phyloP scores from a whole-genome alignment of 1,284 basidiomycete genomes.

The Rhizoctonia solani region DNA sequence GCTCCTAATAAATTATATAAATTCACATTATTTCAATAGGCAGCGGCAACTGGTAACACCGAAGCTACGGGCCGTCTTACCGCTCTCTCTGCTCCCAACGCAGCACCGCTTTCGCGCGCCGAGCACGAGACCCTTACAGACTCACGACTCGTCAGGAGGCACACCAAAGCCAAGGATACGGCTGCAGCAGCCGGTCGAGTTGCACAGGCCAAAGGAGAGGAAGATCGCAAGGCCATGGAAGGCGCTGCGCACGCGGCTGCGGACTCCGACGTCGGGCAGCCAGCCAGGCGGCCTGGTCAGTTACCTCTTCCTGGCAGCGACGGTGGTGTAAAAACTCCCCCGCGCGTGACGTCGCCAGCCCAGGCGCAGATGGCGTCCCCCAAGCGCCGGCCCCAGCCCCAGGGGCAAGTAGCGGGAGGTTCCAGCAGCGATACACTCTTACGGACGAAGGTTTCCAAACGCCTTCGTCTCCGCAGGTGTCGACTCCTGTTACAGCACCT shows the following conservation, averaged over 20 bases:
- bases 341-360: neutral
- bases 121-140: slow-evolving; percentile 55
- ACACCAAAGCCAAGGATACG: slow-evolving; percentile 51
- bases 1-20: neutral
- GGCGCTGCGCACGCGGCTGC: slow-evolving; percentile 33
- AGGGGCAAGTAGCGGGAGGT: neutral
- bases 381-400: neutral
- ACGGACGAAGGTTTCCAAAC: slow-evolving; percentile 25
- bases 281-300: slow-evolving; percentile 15
- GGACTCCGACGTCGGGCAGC: neutral
- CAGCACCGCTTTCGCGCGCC: slow-evolving; percentile 48
- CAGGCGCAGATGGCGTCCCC: slow-evolving; percentile 1
- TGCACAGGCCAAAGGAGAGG: slow-evolving; percentile 25
- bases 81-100: slow-evolving; percentile 48
- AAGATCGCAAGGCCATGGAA: slow-evolving; percentile 27
- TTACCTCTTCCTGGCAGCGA: slow-evolving; percentile 20
- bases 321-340: slow-evolving; percentile 1
- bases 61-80: slow-evolving; percentile 53
- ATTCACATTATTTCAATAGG: slow-evolving; percentile 49
- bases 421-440: slow-evolving; percentile 18
- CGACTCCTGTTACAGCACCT: neutral
- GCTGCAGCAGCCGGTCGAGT: slow-evolving; percentile 40
- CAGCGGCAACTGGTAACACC: slow-evolving; percentile 52
- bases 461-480: neutral
- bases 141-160: slow-evolving; percentile 52